Conservation (phyloP, 306 rosid genomes). For the Betula pendula region DNA sequence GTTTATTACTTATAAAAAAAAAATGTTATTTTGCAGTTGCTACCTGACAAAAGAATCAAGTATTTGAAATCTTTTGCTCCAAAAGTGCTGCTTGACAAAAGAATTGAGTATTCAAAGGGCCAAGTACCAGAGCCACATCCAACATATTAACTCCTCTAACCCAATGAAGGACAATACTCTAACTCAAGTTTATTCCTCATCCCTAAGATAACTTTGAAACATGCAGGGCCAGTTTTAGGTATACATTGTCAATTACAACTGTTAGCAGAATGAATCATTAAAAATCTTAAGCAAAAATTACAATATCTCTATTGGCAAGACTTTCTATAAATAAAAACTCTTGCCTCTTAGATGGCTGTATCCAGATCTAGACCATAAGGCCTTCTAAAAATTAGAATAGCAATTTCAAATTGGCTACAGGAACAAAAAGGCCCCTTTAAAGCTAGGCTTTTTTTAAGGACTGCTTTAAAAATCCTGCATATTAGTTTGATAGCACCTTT, state of each 20-base stretch:
- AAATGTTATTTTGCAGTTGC: neutral
- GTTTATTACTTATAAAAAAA: too few species aligned
- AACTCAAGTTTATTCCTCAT: neutral
- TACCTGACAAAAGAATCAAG: too few species aligned
- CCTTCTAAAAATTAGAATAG: neutral
- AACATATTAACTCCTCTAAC: neutral
- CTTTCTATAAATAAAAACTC: neutral
- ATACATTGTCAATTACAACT: neutral
- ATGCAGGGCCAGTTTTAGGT: neutral
- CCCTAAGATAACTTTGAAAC: neutral
- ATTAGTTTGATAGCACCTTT: neutral
- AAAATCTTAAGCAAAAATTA: neutral
- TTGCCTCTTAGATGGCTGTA: neutral
- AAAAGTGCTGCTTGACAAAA: neutral
- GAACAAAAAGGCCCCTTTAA: too few species aligned
- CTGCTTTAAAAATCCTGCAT: neutral
- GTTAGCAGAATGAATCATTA: neutral
- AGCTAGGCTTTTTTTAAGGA: neutral
- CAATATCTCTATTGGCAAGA: neutral
- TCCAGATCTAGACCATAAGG: neutral
- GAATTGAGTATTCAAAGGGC: neutral
- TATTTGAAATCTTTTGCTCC: neutral
- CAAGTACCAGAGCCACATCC: neutral
- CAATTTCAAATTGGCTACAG: too few species aligned
- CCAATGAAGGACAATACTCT: neutral